A percentile compares a stretch with the other conserved stretches of the same genome.
Conservation (phyloP, 345 rosid genomes). For the Erucastrum elatum region DNA sequence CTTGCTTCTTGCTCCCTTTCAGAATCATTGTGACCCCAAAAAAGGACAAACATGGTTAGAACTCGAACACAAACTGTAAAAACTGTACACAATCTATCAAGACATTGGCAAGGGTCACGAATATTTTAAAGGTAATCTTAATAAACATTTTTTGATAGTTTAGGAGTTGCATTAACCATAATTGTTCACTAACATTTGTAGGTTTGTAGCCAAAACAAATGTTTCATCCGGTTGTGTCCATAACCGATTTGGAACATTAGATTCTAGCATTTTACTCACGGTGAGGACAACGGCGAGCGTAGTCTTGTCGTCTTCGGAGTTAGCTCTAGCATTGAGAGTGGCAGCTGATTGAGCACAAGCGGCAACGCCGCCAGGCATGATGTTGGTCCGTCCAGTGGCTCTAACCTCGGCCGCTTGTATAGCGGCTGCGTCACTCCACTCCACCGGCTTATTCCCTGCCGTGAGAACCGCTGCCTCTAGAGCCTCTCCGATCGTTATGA, state of each 20-base stretch:
- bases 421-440: constrained; percentile 86
- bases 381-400: constrained; percentile 71
- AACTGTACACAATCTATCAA: background rate
- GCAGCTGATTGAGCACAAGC: constrained; percentile 87
- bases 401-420: constrained; percentile 89
- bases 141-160: background rate
- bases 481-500: constrained; percentile 70
- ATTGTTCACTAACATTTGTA: background rate
- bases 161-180: too few relatives aligned
- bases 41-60: background rate
- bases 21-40: background rate
- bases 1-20: constrained; percentile 64
- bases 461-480: constrained; percentile 72
- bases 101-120: background rate
- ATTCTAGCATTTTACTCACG: constrained; percentile 38
- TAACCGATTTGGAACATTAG: background rate
- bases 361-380: constrained; percentile 63
- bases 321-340: constrained; percentile 53
- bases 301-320: constrained; percentile 55
- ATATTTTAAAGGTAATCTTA: background rate
- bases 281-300: constrained; percentile 63
- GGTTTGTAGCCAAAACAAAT: background rate
- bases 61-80: background rate
- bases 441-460: constrained; percentile 75
- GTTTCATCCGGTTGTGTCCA: background rate